These are phyloP conservation scores for Claviceps cyperi DNA, from an alignment of 2,329 filamentous ascomycete genomes.

Conservation along the genomic window DNA sequence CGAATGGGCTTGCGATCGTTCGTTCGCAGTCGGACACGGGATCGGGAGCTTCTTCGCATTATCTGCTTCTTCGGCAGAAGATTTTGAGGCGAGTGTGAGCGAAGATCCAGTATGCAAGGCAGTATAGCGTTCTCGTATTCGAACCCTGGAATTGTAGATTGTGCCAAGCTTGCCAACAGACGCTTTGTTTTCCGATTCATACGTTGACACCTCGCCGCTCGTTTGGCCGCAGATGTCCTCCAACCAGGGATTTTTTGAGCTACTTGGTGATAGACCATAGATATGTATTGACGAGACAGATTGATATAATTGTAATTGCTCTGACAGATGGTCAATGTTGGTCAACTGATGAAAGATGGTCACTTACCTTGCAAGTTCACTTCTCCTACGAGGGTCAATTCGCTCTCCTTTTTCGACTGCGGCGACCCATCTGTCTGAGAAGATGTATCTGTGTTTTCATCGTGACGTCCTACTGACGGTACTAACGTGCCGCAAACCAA, in stretches of 20 bases:
- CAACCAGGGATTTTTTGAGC: background rate
- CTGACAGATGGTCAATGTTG: constrained; percentile 26
- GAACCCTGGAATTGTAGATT: constrained; percentile 2
- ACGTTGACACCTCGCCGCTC: too few species aligned
- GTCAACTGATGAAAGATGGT: background rate
- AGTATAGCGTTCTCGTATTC: constrained; percentile 4
- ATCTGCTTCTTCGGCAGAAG: constrained; percentile 2
- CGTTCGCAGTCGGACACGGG: constrained; percentile 11
- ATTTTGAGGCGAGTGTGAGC: background rate
- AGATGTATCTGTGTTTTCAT: constrained; percentile 54
- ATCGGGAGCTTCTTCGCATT: constrained; percentile 19
- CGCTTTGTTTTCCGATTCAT: background rate
- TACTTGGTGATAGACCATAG: constrained; percentile 49
- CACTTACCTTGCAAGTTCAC: constrained; percentile 52
- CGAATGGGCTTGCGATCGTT: constrained; percentile 8
- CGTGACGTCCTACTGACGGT: constrained; percentile 20
- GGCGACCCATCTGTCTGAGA: background rate
- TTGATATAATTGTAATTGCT: constrained; percentile 51
- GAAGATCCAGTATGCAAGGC: background rate
- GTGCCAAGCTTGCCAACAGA: background rate
- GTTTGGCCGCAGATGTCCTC: background rate
- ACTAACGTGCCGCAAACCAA: constrained; percentile 52
- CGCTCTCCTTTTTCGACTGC: constrained; percentile 11
- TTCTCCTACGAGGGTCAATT: constrained; percentile 55
- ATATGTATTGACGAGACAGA: constrained; percentile 69